phyloP scores from a whole-genome alignment of 2,329 filamentous ascomycete species.

The Monascus ruber region DNA sequence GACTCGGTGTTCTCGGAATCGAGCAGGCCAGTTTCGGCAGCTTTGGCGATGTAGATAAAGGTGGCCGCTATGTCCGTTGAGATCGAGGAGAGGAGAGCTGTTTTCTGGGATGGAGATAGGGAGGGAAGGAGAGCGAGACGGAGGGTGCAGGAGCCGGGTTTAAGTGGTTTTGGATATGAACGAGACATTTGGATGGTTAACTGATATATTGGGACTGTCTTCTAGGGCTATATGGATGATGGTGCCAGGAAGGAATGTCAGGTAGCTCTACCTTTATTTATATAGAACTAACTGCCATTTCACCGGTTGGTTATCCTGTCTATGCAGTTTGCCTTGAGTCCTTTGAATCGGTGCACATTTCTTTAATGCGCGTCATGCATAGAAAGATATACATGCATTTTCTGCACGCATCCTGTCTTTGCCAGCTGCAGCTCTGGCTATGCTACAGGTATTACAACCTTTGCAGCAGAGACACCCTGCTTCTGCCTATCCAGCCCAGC shows the following conservation, averaged over 20 bases:
- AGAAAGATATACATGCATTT: no score
- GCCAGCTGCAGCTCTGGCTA: no score
- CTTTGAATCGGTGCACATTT: neutral
- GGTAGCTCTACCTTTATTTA: no score
- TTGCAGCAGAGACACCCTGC: conserved; percentile 29
- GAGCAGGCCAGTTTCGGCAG: conserved; percentile 15
- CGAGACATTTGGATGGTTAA: neutral
- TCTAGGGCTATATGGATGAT: no score
- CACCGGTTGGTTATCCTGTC: no score
- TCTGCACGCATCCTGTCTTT: no score
- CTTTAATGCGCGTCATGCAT: no score
- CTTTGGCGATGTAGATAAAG: conserved; percentile 18
- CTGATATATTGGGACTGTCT: no score
- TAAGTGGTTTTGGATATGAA: neutral
- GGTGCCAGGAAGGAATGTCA: no score
- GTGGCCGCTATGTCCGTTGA: conserved; percentile 19
- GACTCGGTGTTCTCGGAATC: conserved; percentile 10
- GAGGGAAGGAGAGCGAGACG: conserved; percentile 13
- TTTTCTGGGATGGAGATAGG: conserved; percentile 10
- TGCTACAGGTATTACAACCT: conserved; percentile 21
- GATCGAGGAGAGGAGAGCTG: conserved; percentile 13
- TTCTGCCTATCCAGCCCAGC: conserved; percentile 25
- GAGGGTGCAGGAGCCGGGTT: conserved; percentile 9
- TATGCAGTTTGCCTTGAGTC: neutral
- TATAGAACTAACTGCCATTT: no score